Base-by-base conservation (phyloP, 805 yeast genomes). In the Nakazawaea wickerhamii region DNA sequence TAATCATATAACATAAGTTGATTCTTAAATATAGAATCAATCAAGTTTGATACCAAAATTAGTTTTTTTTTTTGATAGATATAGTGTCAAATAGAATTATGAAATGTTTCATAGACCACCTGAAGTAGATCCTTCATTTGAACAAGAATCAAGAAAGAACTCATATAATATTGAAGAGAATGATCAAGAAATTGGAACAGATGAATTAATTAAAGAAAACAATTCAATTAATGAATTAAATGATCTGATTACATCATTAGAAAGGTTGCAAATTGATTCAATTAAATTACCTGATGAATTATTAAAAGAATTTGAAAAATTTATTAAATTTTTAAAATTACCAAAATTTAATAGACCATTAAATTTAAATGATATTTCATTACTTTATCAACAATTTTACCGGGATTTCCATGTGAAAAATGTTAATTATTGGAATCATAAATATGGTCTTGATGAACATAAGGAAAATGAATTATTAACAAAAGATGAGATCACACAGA, bases 311-410 rank as follows among this genome's bases (percentile, higher is more conserved):
- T 50, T 61, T 36, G 61, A 60, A 30, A 44, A 36, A 2, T 63
- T 62, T 31, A 45, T 57, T 19, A 55, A 52, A 36, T 63, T 54
- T 32, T 51, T 63, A 19, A 58, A 61, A 37, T 62, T 59, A 38
- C 68, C 68, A 2, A 49, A 60, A 30, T 63, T 63, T 47, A 53
- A 58, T n/a, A 54, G 57, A 38, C 65, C 67, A 0, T 49, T 62
- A 35, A 63, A 65, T 10, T 52, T 59, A 31, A 55, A 53, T 43
- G 66, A 63, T 43, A 57, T 63, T 22, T 58, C 64, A 1, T 61
- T 57, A 22, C 45, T 63, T 20, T 63, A 62, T 39, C 65, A 62
- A 33, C 50, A 51, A n/a, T 62, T 63, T 35, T 63, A 59, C 37
- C 38, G 48, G 14, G 54, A 55, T 8, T 63, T 62, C 38, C 50